Evolutionary conservation across 2,329 filamentous ascomycete species (phyloP), one percentile per base, ranked within the genome.

Genomic region (Venturia nashicola): DNA sequence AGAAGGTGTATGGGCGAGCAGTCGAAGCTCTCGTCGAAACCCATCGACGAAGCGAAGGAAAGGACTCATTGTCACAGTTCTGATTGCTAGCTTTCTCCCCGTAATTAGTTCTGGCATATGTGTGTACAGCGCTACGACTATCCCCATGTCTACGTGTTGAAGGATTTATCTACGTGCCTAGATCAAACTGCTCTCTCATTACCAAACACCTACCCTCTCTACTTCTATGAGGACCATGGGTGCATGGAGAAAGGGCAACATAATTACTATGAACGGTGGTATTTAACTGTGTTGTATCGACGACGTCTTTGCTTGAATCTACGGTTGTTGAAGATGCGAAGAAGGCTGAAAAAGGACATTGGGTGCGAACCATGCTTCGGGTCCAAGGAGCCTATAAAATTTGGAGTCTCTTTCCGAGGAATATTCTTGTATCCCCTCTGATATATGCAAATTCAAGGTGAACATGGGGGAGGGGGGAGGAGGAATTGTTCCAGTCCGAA

Each of bases 101-200:
- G 11, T 7, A 48, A 48, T 27, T 2, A 51, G 20, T 27, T 7
- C 14, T 76, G 82, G 84, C 84, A 86, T 86, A 81, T 82, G 84
- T 87, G 85, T 87, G 85, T 87, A 87, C 85, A 86, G 84, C 84
- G 78, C 79, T 81, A 79, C 75, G 78, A 59, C 78, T 76, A 74
- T 78, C 67, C 72, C 79, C 75, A 83, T 85, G 82, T 79, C 79
- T 79, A 79, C 78, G 77, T 80, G 82, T 83, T 86, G 84, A 86
- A 87, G 84, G 85, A 86, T 80, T 74, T 75, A 79, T 74, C 77
- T 76, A 78, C 83, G 82, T 86, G 85, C 84, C 85, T 78, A 87
- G 78, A 87, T 78, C 68, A 75, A 27, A 76, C 67, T 69, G 68
- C 77, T 76, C 73, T 74, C 75, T 78, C 76, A 86, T 86, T 86